Base-by-base conservation (phyloP, 495 filamentous ascomycete species). In the Xylaria telfairii region DNA sequence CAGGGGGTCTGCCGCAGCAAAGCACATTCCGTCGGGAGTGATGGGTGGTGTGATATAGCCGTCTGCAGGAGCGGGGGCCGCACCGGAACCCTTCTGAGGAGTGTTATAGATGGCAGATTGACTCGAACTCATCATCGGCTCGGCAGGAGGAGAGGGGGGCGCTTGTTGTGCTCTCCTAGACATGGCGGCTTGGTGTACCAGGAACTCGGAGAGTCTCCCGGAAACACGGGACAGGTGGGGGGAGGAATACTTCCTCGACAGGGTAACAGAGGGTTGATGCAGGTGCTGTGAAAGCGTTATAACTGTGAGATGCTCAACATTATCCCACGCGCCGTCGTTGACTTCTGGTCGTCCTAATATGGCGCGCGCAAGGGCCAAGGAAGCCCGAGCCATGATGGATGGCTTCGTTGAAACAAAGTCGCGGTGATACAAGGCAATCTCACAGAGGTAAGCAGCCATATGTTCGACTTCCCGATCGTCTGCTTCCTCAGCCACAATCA, bases 11-110 rank as follows among this genome's bases (percentile, higher is more conserved):
- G 80, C 37, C 49, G 81, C 81, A 53, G 81, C 80, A 46, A 90
- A 92, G 63, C 84, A 87, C 65, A 89, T 87, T 26, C 90, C 90
- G 73, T 96, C 94, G n/a, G 96, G 96, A 0, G 96, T 98, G 77
- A 98, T 97, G 3, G 96, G 96, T 24, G 96, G 96, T 28, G 96
- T 98, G 68, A 96, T 88, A 78, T 95, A 95, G 28, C 95, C 96
- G 76, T 94, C 88, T 17, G 90, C 88, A 68, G 92, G 85, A 67
- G 88, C 86, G 37, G 87, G 86, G 39, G 85, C 81, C 61, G 87
- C 84, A 72, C 88, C 84, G 57, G 90, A 85, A 17, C 87, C 87
- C 85, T 99, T 99, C 77, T 95, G 92, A 28, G 96, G 96, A 10
- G 96, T 98, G 72, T 88, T 91, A 77, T 87, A 89, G 53, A 87